These are phyloP conservation scores for Naganishia cerealis DNA, from an alignment of 1,284 basidiomycete genomes.

Conservation along the genomic window DNA sequence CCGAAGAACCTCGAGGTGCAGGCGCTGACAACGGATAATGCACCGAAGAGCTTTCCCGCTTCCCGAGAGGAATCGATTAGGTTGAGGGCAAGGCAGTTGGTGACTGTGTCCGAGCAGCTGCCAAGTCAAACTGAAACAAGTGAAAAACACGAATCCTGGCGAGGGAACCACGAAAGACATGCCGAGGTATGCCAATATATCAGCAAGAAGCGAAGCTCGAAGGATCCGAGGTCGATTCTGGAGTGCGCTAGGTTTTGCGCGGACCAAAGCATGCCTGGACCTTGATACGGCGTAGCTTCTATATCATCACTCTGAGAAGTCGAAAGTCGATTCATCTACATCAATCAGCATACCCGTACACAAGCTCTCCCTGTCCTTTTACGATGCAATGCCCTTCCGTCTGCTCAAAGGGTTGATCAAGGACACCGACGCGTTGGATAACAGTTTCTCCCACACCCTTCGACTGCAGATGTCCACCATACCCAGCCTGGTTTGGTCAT, in stretches of 20 bases:
- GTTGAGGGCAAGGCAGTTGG: constrained; percentile 49
- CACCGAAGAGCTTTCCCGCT: constrained; percentile 52
- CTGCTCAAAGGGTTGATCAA: too few species aligned
- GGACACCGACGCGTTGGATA: too few species aligned
- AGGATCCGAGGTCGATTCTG: constrained; percentile 48
- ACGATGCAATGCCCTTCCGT: too few species aligned
- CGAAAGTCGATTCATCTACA: too few species aligned
- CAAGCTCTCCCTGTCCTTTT: too few species aligned
- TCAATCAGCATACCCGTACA: too few species aligned
- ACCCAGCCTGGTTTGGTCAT: too few species aligned
- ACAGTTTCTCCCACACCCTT: too few species aligned
- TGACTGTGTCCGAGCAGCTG: constrained; percentile 42
- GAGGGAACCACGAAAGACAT: constrained; percentile 52
- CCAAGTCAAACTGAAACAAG: constrained; percentile 44
- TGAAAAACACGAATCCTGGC: constrained; percentile 43
- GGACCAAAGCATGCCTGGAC: constrained; percentile 26
- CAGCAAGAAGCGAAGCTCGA: constrained; percentile 56
- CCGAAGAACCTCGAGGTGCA: constrained; percentile 45
- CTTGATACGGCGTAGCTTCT: constrained; percentile 9
- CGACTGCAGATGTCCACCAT: too few species aligned
- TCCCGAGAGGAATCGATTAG: constrained; percentile 47
- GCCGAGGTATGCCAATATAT: constrained; percentile 60
- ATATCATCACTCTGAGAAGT: too few species aligned
- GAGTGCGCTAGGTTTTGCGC: constrained; percentile 35
- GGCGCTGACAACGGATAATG: constrained; percentile 47